These are phyloP conservation scores for Debaryomycetaceae sp. DNA, from an alignment of 1,139 yeast species.

Conservation along the genomic window DNA sequence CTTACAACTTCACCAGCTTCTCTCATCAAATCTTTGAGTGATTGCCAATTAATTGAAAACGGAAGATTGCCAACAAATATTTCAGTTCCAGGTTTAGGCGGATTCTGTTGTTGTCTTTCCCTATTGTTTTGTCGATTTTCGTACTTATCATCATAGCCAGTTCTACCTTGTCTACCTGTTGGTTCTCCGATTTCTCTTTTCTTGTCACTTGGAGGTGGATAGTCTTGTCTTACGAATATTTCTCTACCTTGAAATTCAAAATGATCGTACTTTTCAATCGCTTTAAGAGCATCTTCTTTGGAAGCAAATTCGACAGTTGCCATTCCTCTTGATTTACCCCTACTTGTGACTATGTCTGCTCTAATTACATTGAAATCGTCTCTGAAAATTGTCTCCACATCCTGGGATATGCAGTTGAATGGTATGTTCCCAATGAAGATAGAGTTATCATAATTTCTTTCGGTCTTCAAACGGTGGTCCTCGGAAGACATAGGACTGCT, in stretches of 20 bases:
- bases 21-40: constrained; percentile 79
- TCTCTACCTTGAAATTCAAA: constrained; percentile 70
- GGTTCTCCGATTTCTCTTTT: constrained; percentile 18
- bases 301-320: constrained; percentile 85
- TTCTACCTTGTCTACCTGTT: constrained; percentile 6
- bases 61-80: constrained; percentile 84
- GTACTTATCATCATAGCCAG: constrained; percentile 11
- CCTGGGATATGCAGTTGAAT: constrained; percentile 57
- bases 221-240: constrained; percentile 86
- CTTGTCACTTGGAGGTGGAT: constrained; percentile 65
- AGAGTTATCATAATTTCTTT: constrained; percentile 67
- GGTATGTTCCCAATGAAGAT: constrained; percentile 75
- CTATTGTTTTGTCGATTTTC: constrained; percentile 11
- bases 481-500: constrained; percentile 19
- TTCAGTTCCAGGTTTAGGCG: constrained; percentile 53
- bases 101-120: constrained; percentile 14
- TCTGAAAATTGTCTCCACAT: constrained; percentile 57
- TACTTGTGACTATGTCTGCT: constrained; percentile 82
- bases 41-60: constrained; percentile 77
- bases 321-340: constrained; percentile 88
- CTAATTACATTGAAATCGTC: constrained; percentile 70
- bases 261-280: constrained; percentile 71
- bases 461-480: constrained; percentile 40
- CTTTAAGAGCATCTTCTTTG: constrained; percentile 66
- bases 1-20: constrained; percentile 72